Evolutionary conservation across 176 grass and related monocot genomes (phyloP).

Genomic region (Avena sativa): DNA sequence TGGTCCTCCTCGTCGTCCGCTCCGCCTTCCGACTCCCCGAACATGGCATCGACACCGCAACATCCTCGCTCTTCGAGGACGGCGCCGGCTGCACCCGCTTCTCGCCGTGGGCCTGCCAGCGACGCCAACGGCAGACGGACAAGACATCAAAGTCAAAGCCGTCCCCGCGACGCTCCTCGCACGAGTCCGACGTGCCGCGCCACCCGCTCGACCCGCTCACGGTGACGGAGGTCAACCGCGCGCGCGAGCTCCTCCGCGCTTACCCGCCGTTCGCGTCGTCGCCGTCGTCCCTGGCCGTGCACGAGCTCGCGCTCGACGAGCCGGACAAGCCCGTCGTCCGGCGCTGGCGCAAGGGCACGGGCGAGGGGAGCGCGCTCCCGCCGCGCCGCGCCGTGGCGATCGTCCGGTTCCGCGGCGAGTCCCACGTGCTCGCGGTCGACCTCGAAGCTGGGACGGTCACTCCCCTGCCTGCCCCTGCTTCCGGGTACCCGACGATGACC

Average conservation of each 20-base stretch:
- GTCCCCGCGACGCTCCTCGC: not conserved
- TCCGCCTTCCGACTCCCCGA: conserved; percentile 38
- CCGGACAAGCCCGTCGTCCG: conserved; percentile 65
- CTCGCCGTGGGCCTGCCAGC: conserved; percentile 48
- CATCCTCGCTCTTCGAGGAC: conserved; percentile 33
- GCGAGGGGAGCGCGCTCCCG: conserved; percentile 41
- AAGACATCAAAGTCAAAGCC: not conserved
- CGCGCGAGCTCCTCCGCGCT: conserved; percentile 61
- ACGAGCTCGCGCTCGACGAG: conserved; percentile 77
- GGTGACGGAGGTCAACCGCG: conserved; percentile 64
- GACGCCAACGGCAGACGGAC: not conserved
- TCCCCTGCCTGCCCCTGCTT: conserved; percentile 47
- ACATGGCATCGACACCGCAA: not conserved
- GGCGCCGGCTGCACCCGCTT: conserved; percentile 36
- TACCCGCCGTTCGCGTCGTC: conserved; percentile 63
- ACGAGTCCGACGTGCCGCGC: conserved; percentile 51
- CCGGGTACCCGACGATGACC: conserved; percentile 81
- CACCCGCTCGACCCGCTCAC: conserved; percentile 86
- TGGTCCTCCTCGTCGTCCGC: conserved; percentile 60
- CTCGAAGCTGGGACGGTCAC: conserved; percentile 44
- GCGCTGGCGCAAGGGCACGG: conserved; percentile 42
- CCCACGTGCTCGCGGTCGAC: conserved; percentile 61
- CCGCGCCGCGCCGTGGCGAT: conserved; percentile 61
- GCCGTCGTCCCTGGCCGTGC: conserved; percentile 65
- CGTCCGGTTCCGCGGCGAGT: conserved; percentile 49